A percentile compares a stretch with the other conserved stretches of the same genome.
phyloP scores from a whole-genome alignment of 1,139 yeast genomes.

The Yamadazyma oceani region DNA sequence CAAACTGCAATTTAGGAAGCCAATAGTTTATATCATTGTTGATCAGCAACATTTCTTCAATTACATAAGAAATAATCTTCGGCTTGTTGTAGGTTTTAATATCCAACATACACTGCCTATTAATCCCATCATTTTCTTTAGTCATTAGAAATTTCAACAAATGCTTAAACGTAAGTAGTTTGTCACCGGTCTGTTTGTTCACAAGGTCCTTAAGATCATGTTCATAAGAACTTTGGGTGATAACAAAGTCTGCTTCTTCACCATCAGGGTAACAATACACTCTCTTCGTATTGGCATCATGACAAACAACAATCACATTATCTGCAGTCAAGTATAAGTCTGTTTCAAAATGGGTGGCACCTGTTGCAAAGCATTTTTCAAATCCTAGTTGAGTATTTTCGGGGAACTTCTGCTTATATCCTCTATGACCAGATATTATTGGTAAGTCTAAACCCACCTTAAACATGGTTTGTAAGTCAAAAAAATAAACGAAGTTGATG shows the following conservation, averaged over 20 bases:
- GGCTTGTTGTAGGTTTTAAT: slow-evolving; percentile 73
- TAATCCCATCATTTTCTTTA: slow-evolving; percentile 25
- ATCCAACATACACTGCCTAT: slow-evolving; percentile 57
- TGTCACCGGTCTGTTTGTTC: slow-evolving; percentile 56
- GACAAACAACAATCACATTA: slow-evolving; percentile 72
- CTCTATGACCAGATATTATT: slow-evolving; percentile 46
- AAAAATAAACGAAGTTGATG: too few species aligned
- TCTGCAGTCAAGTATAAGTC: slow-evolving; percentile 82
- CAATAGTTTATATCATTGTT: slow-evolving; percentile 59
- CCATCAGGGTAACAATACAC: slow-evolving; percentile 55
- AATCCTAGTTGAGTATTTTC: slow-evolving; percentile 82
- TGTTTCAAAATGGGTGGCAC: slow-evolving; percentile 76
- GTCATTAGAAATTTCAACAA: slow-evolving; percentile 58
- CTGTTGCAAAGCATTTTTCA: slow-evolving; percentile 64
- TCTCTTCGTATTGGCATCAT: slow-evolving; percentile 62
- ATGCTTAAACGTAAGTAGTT: slow-evolving; percentile 61
- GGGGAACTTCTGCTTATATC: slow-evolving; percentile 62
- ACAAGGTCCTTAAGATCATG: slow-evolving; percentile 47
- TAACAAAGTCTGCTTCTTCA: slow-evolving; percentile 36
- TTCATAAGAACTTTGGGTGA: slow-evolving; percentile 41
- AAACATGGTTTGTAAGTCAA: neutral
- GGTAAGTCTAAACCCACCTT: slow-evolving; percentile 19
- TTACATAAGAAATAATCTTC: slow-evolving; percentile 51
- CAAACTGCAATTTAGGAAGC: slow-evolving; percentile 69
- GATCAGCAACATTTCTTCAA: slow-evolving; percentile 48